Base-by-base conservation (phyloP, 257 asterid species). In the Nicotiana sylvestris region DNA sequence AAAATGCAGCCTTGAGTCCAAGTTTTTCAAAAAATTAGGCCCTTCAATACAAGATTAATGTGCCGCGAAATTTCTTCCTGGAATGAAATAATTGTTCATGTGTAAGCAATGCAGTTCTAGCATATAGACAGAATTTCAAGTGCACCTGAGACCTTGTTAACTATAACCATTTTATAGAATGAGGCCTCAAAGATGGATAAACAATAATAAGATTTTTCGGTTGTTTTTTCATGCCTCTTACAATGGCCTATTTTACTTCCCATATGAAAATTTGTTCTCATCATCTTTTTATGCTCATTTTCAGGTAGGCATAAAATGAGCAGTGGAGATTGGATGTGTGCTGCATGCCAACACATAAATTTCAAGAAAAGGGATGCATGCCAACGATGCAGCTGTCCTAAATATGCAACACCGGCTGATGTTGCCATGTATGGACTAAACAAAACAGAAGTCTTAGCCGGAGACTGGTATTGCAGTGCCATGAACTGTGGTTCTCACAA, bases 401-500 rank as follows among this genome's bases (percentile, higher is more conserved):
- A 21, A 21, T 21, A 21, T 21, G 21, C 21, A 21, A 21, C 21
- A 21, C 21, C 21, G 21, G 21, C 21, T 21, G 21, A 21, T 21
- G 21, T 21, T 5, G 76, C 93, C 8, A 69, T 95, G 0, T 93
- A 95, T 13, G 86, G 89, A 49, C 82, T 66, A 56, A 90, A 84
- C 53, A 88, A 83, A 77, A 82, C 86, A 0, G 91, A 89, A 65
- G 89, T 86, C 17, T n/a, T 93, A 87, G 95, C 98, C 0, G 98
- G 98, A 27, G 97, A 95, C 62, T 93, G 98, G 98, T 93, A 92
- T 43, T 95, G 97, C 66, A 85, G 77, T 1, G 90, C 89, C 33
- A 60, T 88, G 86, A 92, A 90, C 82, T 95, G 98, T n/a, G 92
- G 97, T 9, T 90, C 93, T 4, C 97, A 95, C 76, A 95, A 95